Percentiles rank a stretch among this genome's conserved stretches.
Conservation (phyloP, 108 stramenopile species). For the Parmales sp. region DNA sequence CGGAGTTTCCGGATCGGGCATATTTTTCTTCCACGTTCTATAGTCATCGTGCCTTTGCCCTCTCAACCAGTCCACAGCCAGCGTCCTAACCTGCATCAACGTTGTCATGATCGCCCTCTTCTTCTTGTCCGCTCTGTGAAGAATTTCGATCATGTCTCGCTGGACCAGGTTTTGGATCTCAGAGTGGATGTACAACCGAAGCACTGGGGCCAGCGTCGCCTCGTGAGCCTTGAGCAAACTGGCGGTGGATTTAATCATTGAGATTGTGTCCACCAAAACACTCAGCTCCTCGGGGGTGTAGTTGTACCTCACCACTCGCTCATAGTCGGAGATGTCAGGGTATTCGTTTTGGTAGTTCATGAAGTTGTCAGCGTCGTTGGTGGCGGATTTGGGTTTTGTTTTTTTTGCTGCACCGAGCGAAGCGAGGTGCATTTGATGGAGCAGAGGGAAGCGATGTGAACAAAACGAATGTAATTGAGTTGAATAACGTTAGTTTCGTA, state of each 20-base stretch:
- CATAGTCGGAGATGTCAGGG: slow-evolving; percentile 19
- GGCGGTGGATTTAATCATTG: slow-evolving; percentile 32
- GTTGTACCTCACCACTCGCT: slow-evolving; percentile 28
- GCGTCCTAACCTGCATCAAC: slow-evolving; percentile 18
- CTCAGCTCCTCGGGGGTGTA: slow-evolving; percentile 25
- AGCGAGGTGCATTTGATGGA: no score
- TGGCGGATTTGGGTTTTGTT: no score
- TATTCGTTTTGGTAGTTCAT: neutral
- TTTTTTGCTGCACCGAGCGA: no score
- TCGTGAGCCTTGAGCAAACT: slow-evolving; percentile 16
- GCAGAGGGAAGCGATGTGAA: slow-evolving; percentile 1
- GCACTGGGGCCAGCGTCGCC: slow-evolving; percentile 27
- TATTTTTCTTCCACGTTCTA: slow-evolving; percentile 13
- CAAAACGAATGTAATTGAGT: no score
- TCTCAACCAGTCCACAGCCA: slow-evolving; percentile 26
- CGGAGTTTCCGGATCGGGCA: slow-evolving; percentile 18
- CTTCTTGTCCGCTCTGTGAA: slow-evolving; percentile 37
- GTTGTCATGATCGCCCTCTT: slow-evolving; percentile 22
- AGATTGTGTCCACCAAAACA: slow-evolving; percentile 26
- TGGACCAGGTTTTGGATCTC: slow-evolving; percentile 29
- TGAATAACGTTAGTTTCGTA: no score
- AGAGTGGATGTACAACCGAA: slow-evolving; percentile 32
- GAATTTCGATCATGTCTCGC: slow-evolving; percentile 26
- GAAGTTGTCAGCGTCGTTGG: no score
- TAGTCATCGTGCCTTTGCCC: slow-evolving; percentile 9